Evolutionary conservation across 306 rosid genomes (phyloP), one percentile per base, ranked within the genome.

Genomic region (Pueraria montana): DNA sequence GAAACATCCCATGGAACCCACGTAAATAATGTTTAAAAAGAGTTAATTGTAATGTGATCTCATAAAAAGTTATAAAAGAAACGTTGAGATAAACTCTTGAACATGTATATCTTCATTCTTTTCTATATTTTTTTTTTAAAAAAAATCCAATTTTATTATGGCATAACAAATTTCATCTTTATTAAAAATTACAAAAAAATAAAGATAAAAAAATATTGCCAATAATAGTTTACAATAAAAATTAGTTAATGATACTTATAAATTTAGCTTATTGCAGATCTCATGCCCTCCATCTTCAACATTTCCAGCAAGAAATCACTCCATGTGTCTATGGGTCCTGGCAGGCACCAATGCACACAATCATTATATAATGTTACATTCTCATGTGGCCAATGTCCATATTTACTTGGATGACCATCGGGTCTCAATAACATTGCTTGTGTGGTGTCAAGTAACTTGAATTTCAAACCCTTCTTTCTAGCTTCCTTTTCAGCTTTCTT

Each of bases 311-410:
- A 69, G 87, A 94, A 88, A 88, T 94, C 97, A 79, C 89, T 89
- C 98, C 96, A 94, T 2, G 91, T 84, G 38, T 91, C 98, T 21
- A 94, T 90, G 6, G 98, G 97, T 1, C 98, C 97, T 0, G 97
- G 97, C 84, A 92, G 76, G 76, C 97, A 93, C 97, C 97, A 96
- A 64, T 96, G 99, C 26, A 93, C 93, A 82, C 99, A 96, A 59
- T 96, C 99, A 68, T 93, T 93, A 67, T 89, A 89, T 78, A 92
- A 26, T 8, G 94, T 93, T 61, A 88, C 97, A 36, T 93, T 93
- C 10, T 86, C 94, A 20, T 90, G 11, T 4, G 97, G 87, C 94
- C 88, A 87, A 73, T 93, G 99, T 4, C 99, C 97, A 80, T 87
- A 92, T 56, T 65, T 87, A 77, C 97, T 92, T 3, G 99, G 99